Conservation (phyloP, 2,329 filamentous ascomycete species). For the Tricladium varicosporioides region DNA sequence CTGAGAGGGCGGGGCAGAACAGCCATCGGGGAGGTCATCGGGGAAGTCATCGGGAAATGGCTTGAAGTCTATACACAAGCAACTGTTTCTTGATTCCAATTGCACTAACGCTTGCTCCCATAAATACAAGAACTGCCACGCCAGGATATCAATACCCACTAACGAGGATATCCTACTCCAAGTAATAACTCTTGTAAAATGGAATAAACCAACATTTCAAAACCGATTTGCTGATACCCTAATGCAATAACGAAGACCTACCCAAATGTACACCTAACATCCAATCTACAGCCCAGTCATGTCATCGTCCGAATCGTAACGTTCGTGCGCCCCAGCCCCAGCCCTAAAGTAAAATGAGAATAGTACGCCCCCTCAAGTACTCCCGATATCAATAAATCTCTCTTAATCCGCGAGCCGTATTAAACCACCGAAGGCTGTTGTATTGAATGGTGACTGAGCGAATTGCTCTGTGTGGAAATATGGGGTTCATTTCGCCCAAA, state of each 20-base stretch:
- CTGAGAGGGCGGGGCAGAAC: too few species aligned
- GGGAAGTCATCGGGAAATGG: too few species aligned
- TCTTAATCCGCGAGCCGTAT: background rate
- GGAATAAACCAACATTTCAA: conserved; percentile 2
- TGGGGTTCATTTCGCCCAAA: conserved; percentile 34
- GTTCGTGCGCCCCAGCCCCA: conserved; percentile 18
- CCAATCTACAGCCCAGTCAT: conserved; percentile 26
- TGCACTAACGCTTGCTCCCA: background rate
- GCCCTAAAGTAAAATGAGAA: conserved; percentile 21
- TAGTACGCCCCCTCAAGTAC: conserved; percentile 9
- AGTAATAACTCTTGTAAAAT: background rate
- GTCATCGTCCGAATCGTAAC: conserved; percentile 26
- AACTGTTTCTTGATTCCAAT: background rate
- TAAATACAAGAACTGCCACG: conserved; percentile 6
- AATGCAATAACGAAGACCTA: conserved; percentile 3
- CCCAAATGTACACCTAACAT: conserved; percentile 23
- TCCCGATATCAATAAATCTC: conserved; percentile 1
- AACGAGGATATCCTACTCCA: background rate
- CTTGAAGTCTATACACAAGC: too few species aligned
- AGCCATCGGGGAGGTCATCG: too few species aligned
- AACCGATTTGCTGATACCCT: background rate
- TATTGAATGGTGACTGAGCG: conserved; percentile 18
- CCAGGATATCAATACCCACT: background rate
- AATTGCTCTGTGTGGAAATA: conserved; percentile 19
- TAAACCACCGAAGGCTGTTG: conserved; percentile 20